A percentile compares a stretch with the other conserved stretches of the same genome.
Conservation (phyloP, 1,284 basidiomycete genomes). For the Exobasidium cylindrosporum region DNA sequence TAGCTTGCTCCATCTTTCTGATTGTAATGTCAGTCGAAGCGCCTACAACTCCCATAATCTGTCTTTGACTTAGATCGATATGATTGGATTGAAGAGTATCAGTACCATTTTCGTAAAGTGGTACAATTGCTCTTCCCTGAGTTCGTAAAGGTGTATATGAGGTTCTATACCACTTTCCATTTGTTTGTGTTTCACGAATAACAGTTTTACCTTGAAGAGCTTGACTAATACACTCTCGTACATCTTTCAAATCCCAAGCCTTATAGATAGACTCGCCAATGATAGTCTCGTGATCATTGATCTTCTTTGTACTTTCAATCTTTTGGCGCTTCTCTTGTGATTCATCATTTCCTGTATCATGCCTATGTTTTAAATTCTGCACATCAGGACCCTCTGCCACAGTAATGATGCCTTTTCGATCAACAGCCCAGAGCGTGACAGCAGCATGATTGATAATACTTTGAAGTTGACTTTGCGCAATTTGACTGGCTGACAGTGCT, state of each 20-base stretch:
- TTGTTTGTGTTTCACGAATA: constrained; percentile 46
- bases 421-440: constrained; percentile 49
- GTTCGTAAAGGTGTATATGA: constrained; percentile 40
- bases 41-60: constrained; percentile 53
- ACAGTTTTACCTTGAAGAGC: constrained; percentile 40
- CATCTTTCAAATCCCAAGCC: constrained; percentile 38
- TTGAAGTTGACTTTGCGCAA: constrained; percentile 41
- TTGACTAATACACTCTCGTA: constrained; percentile 31
- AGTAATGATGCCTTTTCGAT: constrained; percentile 37
- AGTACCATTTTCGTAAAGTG: too few relatives aligned
- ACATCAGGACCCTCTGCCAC: constrained; percentile 47
- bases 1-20: constrained; percentile 46
- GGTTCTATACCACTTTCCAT: constrained; percentile 47
- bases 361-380: constrained; percentile 39
- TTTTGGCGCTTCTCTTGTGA: constrained; percentile 25
- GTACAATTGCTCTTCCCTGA: constrained; percentile 29
- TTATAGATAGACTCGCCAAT: constrained; percentile 44
- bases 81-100: not conserved
- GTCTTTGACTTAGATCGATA: not conserved
- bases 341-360: constrained; percentile 33
- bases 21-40: constrained; percentile 56
- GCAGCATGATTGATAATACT: constrained; percentile 48
- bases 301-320: constrained; percentile 4
- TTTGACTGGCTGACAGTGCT: constrained; percentile 40
- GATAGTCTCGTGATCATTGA: constrained; percentile 26